Base-by-base conservation (phyloP, 805 yeast species). In the Spathaspora sp. region DNA sequence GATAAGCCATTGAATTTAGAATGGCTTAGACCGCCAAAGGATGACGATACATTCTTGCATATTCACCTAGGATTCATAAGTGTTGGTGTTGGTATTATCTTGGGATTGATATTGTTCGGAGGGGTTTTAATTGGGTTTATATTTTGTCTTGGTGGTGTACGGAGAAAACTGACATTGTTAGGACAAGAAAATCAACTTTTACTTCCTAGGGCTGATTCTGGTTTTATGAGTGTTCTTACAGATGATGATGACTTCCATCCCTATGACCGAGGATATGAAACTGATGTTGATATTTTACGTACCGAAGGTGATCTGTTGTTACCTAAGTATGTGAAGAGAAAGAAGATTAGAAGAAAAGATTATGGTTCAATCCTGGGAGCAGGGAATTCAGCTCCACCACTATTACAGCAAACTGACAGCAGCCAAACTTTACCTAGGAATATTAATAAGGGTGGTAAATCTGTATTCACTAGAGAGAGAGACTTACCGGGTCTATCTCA, bases 31-130 rank as follows among this genome's bases (percentile, higher is more conserved):
- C 56, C 60, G n/a, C 70, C 59, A 7, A 53, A 66, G 28, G 61
- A 75, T 18, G 52, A 42, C 3, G 77, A 79, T 35, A 62, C 61
- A 45, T 70, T 73, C 51, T 70, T 83, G 44, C 86, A 80, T 53
- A 65, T 87, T 20, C 85, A 79, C 54, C 67, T 88, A 38, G 91
- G 94, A 5, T 76, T 82, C 49, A 76, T 85, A 17, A 88, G 93
- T 12, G 69, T 87, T 31, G 84, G 84, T 0, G 65, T 87, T 26
- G 96, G 94, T 6, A 70, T 86, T 3, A 66, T 86, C 1, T 60
- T 85, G 8, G 93, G 93, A 0, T 73, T 84, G 29, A 56, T 85
- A 2, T 58, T 73, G 8, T 65, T 66, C 53, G 67, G 67, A 2
- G 48, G 53, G 10, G 55, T 65, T 8, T 54, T 67, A 53, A 51